These are phyloP conservation scores for Metarhizium humberi DNA, from an alignment of 2,329 filamentous ascomycete species.

Conservation along the genomic window DNA sequence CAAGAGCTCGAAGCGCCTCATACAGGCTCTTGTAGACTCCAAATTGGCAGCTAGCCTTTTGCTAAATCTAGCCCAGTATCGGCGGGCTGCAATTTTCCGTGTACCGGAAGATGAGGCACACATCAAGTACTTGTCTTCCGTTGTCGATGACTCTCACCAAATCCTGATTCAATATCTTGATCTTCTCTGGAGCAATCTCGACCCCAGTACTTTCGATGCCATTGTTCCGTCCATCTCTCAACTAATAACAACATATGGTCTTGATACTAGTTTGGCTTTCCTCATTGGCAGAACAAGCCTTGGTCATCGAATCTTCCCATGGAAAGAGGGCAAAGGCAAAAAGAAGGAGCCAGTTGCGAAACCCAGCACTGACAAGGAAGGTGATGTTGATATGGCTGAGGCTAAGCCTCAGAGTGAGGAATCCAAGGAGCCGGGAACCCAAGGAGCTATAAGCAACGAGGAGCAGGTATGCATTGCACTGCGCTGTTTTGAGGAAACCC, in stretches of 20 bases:
- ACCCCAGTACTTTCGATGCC: conserved; percentile 65
- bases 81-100: conserved; percentile 75
- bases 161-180: conserved; percentile 84
- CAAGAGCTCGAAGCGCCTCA: conserved; percentile 67
- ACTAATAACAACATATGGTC: conserved; percentile 67
- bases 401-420: conserved; percentile 19
- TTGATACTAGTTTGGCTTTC: conserved; percentile 77
- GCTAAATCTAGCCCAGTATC: conserved; percentile 84
- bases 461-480: conserved; percentile 21
- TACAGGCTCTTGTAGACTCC: conserved; percentile 69
- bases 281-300: conserved; percentile 71
- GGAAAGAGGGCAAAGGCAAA: conserved; percentile 22
- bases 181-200: conserved; percentile 71
- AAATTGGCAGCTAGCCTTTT: conserved; percentile 73
- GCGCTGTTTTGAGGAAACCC: neutral
- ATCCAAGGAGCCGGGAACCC: conserved; percentile 15
- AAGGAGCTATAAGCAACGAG: conserved; percentile 16
- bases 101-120: conserved; percentile 64
- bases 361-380: conserved; percentile 37
- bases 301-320: conserved; percentile 49
- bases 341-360: conserved; percentile 18
- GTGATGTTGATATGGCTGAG: conserved; percentile 45
- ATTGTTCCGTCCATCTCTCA: conserved; percentile 66
- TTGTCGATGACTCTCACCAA: conserved; percentile 83
- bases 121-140: conserved; percentile 79